Percentiles rank a stretch among this genome's conserved stretches.
phyloP scores from a whole-genome alignment of 805 yeast species.

The Saccharomycopsis fodiens region DNA sequence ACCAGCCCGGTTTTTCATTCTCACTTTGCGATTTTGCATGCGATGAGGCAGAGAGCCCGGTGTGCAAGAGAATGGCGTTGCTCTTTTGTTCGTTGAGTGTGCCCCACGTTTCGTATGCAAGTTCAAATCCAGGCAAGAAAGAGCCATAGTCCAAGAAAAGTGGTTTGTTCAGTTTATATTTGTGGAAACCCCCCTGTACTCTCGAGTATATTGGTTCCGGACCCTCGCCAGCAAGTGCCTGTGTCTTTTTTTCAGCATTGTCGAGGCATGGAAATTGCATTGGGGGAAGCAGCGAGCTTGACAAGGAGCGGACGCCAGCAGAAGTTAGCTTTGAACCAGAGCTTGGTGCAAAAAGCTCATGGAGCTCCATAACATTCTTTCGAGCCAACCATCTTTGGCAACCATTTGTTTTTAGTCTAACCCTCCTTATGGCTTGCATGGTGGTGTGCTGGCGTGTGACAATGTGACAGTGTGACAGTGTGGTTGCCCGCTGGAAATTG shows the following conservation, averaged over 20 bases:
- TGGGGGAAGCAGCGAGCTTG: too few species aligned
- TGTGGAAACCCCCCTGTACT: conserved; percentile 60
- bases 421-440: too few species aligned
- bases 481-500: too few species aligned
- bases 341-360: too few species aligned
- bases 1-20: conserved; percentile 80
- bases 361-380: too few species aligned
- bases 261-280: conserved; percentile 83
- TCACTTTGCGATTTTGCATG: conserved; percentile 78
- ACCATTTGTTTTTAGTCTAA: too few species aligned
- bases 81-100: conserved; percentile 49
- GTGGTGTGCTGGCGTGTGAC: too few species aligned
- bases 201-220: conserved; percentile 82
- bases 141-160: conserved; percentile 80
- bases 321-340: too few species aligned
- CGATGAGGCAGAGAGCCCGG: conserved; percentile 89
- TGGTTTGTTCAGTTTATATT: conserved; percentile 48
- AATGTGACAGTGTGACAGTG: too few species aligned
- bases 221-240: conserved; percentile 40
- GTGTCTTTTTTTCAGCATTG: conserved; percentile 25
- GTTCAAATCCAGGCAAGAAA: conserved; percentile 56
- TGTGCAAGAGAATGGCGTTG: conserved; percentile 76
- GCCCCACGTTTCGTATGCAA: conserved; percentile 97
- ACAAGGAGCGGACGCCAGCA: too few species aligned
- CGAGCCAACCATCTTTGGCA: too few species aligned